These are phyloP conservation scores for Erodium texanum DNA, from an alignment of 441 rosid genomes.

Conservation along the genomic window DNA sequence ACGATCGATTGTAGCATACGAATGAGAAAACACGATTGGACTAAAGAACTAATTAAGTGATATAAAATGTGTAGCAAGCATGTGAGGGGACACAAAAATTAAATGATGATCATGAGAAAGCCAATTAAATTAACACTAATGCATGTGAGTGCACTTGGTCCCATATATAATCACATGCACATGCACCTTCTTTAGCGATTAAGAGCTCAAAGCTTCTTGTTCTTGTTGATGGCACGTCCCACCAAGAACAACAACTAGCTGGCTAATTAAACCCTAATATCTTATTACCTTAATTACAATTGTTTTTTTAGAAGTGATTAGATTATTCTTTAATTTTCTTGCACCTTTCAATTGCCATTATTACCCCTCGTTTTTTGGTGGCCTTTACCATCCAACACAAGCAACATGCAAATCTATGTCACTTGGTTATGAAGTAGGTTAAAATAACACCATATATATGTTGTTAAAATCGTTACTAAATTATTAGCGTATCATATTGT, in stretches of 20 bases:
- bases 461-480: no score
- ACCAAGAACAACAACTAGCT: neutral
- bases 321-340: neutral
- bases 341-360: neutral
- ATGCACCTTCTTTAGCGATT: neutral
- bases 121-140: neutral
- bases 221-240: neutral
- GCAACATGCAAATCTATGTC: neutral
- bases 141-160: conserved; percentile 1
- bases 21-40: no score
- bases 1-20: no score
- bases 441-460: no score
- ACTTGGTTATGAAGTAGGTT: neutral
- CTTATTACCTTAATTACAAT: no score
- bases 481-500: no score
- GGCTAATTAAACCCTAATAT: no score
- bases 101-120: neutral
- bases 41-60: no score
- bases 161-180: neutral
- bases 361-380: neutral
- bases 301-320: neutral
- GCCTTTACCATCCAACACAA: neutral
- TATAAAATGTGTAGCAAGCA: neutral
- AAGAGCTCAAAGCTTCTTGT: neutral
- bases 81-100: neutral